Evolutionary conservation across 176 grass and related monocot species (phyloP).

Genomic region (Aegilops tauschii): DNA sequence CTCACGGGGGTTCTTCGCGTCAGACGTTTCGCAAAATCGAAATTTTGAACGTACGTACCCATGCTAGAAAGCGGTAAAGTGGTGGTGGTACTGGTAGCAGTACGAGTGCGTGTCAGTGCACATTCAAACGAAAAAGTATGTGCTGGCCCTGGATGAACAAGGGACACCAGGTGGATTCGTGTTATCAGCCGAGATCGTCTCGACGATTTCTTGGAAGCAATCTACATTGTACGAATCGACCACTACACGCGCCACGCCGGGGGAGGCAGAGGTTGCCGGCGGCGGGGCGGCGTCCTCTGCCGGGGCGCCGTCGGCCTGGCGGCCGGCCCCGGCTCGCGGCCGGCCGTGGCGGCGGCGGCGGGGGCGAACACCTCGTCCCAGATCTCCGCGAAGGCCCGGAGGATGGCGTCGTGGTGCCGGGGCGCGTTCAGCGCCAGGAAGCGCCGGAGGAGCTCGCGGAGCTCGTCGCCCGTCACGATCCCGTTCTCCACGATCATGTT

Average conservation of each 20-base stretch:
- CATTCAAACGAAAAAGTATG: background rate
- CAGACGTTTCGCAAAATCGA: background rate
- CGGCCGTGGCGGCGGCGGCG: background rate
- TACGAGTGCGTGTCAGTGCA: background rate
- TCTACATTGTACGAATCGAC: background rate
- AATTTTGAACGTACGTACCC: background rate
- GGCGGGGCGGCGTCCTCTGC: constrained; percentile 12
- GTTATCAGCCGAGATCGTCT: background rate
- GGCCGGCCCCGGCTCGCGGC: background rate
- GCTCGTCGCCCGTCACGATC: constrained; percentile 55
- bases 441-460: constrained; percentile 65
- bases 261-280: background rate
- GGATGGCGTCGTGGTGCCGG: constrained; percentile 64
- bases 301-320: background rate
- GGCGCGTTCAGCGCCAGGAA: constrained; percentile 82
- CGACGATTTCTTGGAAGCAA: constrained; percentile 13
- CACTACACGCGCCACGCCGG: constrained; percentile 37
- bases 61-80: background rate
- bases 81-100: background rate
- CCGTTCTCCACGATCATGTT: constrained; percentile 79
- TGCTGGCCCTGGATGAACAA: too few relatives aligned
- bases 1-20: background rate
- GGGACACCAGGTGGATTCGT: background rate
- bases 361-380: constrained; percentile 61
- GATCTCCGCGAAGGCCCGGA: constrained; percentile 74